Percentiles rank a stretch among this genome's conserved stretches.
Evolutionary conservation across 805 yeast species (phyloP).

Genomic region (Kodamaea fukazawae): DNA sequence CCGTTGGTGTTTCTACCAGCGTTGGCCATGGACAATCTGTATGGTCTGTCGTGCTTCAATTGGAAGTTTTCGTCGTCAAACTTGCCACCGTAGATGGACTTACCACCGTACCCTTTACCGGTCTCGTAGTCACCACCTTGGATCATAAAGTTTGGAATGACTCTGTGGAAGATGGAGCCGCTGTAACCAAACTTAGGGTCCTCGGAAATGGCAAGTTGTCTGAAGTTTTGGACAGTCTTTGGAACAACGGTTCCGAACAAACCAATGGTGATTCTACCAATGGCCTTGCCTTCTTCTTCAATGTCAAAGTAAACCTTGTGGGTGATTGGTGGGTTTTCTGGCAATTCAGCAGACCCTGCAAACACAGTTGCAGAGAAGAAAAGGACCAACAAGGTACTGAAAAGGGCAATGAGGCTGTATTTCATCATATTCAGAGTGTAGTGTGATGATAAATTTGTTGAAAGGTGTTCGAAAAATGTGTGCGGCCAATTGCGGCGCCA

Average conservation of each 20-base stretch:
- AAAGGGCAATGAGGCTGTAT: constrained; percentile 12
- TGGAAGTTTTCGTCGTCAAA: constrained; percentile 77
- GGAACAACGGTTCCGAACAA: constrained; percentile 80
- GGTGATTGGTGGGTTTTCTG: constrained; percentile 58
- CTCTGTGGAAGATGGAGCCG: constrained; percentile 67
- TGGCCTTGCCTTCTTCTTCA: constrained; percentile 67
- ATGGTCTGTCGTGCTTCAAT: constrained; percentile 67
- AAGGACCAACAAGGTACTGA: constrained; percentile 12
- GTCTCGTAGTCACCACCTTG: constrained; percentile 87
- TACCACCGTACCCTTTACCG: constrained; percentile 75
- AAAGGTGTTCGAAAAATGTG: not conserved
- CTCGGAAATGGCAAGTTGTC: constrained; percentile 60
- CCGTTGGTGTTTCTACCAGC: constrained; percentile 81
- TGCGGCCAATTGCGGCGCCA: constrained; percentile 1
- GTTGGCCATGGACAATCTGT: constrained; percentile 74
- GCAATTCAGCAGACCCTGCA: constrained; percentile 12
- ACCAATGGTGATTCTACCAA: constrained; percentile 86
- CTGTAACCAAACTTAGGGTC: constrained; percentile 66
- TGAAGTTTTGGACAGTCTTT: constrained; percentile 85
- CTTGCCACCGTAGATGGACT: constrained; percentile 71
- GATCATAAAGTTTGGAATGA: constrained; percentile 70
- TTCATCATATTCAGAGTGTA: constrained; percentile 11
- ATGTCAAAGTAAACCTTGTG: constrained; percentile 84
- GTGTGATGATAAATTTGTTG: constrained; percentile 1
- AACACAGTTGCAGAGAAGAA: constrained; percentile 10